phyloP scores from a whole-genome alignment of 2,329 filamentous ascomycete species.

The Elsinoe ampelina region DNA sequence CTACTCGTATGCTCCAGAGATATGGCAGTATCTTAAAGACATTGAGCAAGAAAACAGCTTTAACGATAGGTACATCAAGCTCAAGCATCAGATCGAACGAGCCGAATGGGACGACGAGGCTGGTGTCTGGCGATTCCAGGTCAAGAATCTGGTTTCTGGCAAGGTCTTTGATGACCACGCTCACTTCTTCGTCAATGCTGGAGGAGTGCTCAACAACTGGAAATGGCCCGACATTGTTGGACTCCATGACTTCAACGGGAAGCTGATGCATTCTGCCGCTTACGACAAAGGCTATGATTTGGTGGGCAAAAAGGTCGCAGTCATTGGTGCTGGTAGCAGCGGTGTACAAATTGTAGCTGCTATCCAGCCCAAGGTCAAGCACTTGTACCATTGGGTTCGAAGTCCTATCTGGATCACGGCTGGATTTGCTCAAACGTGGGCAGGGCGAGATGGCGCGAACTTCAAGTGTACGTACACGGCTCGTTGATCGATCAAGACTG shows the following conservation, averaged over 20 bases:
- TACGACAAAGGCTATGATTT: slow-evolving; percentile 35
- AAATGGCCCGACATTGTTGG: slow-evolving; percentile 37
- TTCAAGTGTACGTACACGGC: slow-evolving; percentile 30
- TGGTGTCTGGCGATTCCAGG: slow-evolving; percentile 29
- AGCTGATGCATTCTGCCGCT: slow-evolving; percentile 35
- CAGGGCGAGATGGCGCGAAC: slow-evolving; percentile 39
- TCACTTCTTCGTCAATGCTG: slow-evolving; percentile 37
- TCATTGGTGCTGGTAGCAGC: slow-evolving; percentile 34
- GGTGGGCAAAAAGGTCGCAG: slow-evolving; percentile 33
- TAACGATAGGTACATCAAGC: slow-evolving; percentile 35
- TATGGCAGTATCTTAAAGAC: slow-evolving; percentile 40
- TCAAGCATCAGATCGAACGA: slow-evolving; percentile 36
- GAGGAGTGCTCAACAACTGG: slow-evolving; percentile 37
- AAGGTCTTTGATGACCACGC: slow-evolving; percentile 26
- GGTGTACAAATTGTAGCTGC: slow-evolving; percentile 37
- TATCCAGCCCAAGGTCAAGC: slow-evolving; percentile 31
- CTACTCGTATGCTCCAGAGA: slow-evolving; percentile 41
- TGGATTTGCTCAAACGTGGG: slow-evolving; percentile 40
- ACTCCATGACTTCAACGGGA: slow-evolving; percentile 34
- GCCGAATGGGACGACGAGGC: slow-evolving; percentile 36
- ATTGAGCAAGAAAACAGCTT: slow-evolving; percentile 38
- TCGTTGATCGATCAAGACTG: too few species aligned
- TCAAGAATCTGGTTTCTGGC: slow-evolving; percentile 28
- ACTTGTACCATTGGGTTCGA: slow-evolving; percentile 33
- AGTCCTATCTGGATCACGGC: slow-evolving; percentile 41